These are phyloP conservation scores for Leishmania major DNA, from an alignment of 208 protist species.

Conservation along the genomic window DNA sequence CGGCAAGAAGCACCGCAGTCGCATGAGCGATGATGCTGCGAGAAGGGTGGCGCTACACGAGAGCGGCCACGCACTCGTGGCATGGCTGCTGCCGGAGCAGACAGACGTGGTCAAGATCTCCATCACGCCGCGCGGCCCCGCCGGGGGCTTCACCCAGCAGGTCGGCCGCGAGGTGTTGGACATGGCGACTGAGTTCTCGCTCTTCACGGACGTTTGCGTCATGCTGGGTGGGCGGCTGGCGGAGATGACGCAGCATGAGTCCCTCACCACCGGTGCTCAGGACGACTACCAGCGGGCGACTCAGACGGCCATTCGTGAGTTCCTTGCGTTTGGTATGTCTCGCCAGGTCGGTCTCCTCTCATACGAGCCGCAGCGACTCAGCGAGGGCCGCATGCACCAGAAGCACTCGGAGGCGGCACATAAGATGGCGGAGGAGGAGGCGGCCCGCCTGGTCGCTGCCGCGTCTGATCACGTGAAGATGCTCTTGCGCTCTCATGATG, in stretches of 20 bases:
- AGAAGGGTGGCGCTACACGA: constrained; percentile 94
- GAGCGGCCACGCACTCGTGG: constrained; percentile 95
- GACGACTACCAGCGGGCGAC: constrained; percentile 95
- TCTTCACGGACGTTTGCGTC: constrained; percentile 93
- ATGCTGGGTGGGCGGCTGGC: constrained; percentile 96
- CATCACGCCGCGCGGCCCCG: constrained; percentile 92
- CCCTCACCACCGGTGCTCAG: constrained; percentile 90
- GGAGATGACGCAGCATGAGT: constrained; percentile 92
- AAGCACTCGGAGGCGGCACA: constrained; percentile 65
- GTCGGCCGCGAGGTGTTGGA: constrained; percentile 78
- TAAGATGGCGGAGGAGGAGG: constrained; percentile 68
- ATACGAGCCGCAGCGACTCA: constrained; percentile 75
- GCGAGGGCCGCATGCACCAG: constrained; percentile 80
- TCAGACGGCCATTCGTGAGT: constrained; percentile 58
- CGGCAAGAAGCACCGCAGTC: constrained; percentile 84
- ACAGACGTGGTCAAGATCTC: constrained; percentile 96
- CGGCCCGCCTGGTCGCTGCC: constrained; percentile 53
- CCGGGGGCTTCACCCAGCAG: constrained; percentile 85
- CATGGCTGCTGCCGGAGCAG: constrained; percentile 90
- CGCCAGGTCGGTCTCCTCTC: constrained; percentile 68
- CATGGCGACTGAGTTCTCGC: constrained; percentile 86
- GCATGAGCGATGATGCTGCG: constrained; percentile 58
- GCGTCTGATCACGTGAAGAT: constrained; percentile 52
- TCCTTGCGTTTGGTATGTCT: constrained; percentile 87
- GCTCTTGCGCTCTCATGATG: constrained; percentile 53